Conservation (phyloP, 805 yeast genomes). For the Barnettozyma californica region DNA sequence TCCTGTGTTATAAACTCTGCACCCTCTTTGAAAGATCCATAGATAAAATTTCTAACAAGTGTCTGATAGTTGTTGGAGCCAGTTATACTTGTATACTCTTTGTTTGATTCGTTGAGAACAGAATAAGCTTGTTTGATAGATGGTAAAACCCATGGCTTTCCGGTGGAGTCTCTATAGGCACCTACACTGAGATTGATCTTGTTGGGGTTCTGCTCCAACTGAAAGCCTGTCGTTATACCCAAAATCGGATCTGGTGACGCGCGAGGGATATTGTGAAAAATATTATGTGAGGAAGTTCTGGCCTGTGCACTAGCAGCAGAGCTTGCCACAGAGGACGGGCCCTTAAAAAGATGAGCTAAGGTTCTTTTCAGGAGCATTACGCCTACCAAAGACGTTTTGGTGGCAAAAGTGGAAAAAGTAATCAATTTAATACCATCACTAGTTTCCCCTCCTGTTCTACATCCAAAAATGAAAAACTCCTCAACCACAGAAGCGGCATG, state of each 20-base stretch:
- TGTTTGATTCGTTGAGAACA: slow-evolving; percentile 54
- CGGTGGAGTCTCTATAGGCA: slow-evolving; percentile 88
- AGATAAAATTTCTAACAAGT: slow-evolving; percentile 66
- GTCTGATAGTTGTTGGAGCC: slow-evolving; percentile 68
- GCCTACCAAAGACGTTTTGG: not conserved
- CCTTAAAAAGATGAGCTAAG: slow-evolving; percentile 7
- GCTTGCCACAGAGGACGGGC: not conserved
- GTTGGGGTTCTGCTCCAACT: slow-evolving; percentile 52
- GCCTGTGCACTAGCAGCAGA: slow-evolving; percentile 1
- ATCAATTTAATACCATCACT: not conserved
- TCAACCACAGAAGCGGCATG: not conserved
- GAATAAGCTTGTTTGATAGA: slow-evolving; percentile 48
- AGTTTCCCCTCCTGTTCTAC: not conserved
- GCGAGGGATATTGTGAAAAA: slow-evolving; percentile 11
- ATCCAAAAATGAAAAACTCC: not conserved
- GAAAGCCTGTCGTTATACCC: slow-evolving; percentile 72
- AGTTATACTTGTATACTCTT: slow-evolving; percentile 82
- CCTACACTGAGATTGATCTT: slow-evolving; percentile 48
- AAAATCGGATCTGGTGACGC: slow-evolving; percentile 87
- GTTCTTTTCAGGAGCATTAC: slow-evolving; percentile 8
- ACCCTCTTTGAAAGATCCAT: slow-evolving; percentile 58
- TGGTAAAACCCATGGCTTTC: slow-evolving; percentile 86
- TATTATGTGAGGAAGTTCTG: slow-evolving; percentile 1
- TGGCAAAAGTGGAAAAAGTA: not conserved
- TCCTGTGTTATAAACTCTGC: slow-evolving; percentile 45